Percentiles rank a stretch among this genome's conserved stretches.
These are phyloP conservation scores for Dothideomycetes sp. DNA, from an alignment of 2,329 filamentous ascomycete genomes.

Conservation along the genomic window DNA sequence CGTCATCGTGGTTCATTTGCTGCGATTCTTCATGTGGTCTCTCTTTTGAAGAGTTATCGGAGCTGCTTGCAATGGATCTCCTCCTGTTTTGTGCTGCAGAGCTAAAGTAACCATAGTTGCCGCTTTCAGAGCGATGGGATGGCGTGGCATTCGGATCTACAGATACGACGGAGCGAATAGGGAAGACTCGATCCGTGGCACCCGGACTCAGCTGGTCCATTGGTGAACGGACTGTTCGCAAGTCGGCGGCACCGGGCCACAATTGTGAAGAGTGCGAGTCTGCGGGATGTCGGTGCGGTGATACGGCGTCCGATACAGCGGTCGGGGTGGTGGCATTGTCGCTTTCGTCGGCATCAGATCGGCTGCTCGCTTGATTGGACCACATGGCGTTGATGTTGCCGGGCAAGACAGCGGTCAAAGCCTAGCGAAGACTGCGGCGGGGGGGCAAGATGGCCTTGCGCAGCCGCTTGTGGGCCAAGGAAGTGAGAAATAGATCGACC, in stretches of 20 bases:
- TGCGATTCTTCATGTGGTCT: not conserved
- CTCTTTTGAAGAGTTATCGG: not conserved
- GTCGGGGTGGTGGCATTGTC: no score
- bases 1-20: not conserved
- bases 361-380: no score
- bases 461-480: no score
- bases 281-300: no score
- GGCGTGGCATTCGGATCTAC: slow-evolving; percentile 49
- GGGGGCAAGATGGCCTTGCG: no score
- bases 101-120: slow-evolving; percentile 33
- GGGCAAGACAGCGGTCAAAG: no score
- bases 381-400: no score
- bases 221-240: not conserved
- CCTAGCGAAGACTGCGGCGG: no score
- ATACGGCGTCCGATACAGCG: no score
- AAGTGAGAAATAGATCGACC: no score
- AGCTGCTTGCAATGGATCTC: not conserved
- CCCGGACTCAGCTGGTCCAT: slow-evolving; percentile 31
- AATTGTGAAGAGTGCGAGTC: no score
- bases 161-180: slow-evolving; percentile 70
- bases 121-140: slow-evolving; percentile 18
- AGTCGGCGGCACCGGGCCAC: not conserved
- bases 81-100: not conserved
- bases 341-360: no score
- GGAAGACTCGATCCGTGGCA: slow-evolving; percentile 58